Conservation (phyloP, 75 land plant species). For the Picea sitchensis region DNA sequence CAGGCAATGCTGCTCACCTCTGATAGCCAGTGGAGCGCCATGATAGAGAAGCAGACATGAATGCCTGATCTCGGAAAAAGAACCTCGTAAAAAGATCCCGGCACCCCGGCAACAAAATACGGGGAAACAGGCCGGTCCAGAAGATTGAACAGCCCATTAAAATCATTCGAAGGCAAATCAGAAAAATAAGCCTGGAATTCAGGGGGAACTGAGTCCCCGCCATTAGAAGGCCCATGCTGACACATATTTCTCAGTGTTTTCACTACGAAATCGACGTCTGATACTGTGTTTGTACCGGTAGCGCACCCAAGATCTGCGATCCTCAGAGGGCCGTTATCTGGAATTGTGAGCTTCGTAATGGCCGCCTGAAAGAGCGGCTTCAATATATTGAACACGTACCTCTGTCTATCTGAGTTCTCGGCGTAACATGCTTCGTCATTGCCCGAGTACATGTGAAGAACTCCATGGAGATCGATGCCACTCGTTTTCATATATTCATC, state of each 20-base stretch:
- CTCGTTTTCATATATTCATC: no score
- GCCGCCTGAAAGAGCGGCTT: neutral
- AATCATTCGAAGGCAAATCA: no score
- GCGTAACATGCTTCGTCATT: constrained; percentile 16
- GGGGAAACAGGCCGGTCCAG: neutral
- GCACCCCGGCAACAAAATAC: constrained; percentile 21
- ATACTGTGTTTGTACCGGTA: constrained; percentile 6
- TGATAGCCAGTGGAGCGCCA: constrained; percentile 26
- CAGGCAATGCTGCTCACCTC: no score
- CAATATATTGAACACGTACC: neutral
- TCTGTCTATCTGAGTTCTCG: neutral
- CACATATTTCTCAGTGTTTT: no score
- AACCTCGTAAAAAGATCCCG: neutral
- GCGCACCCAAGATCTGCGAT: constrained; percentile 26
- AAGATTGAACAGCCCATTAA: neutral
- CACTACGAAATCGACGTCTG: no score
- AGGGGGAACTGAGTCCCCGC: no score
- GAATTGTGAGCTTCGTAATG: neutral
- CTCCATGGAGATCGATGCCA: no score
- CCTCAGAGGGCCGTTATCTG: constrained; percentile 11
- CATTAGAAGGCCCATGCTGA: no score
- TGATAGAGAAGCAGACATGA: neutral
- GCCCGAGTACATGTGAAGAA: neutral
- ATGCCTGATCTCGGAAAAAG: no score
- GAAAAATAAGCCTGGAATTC: no score